A percentile compares a stretch with the other conserved stretches of the same genome.
Conservation (phyloP, 306 rosid species). For the Hippophae tibetana region DNA sequence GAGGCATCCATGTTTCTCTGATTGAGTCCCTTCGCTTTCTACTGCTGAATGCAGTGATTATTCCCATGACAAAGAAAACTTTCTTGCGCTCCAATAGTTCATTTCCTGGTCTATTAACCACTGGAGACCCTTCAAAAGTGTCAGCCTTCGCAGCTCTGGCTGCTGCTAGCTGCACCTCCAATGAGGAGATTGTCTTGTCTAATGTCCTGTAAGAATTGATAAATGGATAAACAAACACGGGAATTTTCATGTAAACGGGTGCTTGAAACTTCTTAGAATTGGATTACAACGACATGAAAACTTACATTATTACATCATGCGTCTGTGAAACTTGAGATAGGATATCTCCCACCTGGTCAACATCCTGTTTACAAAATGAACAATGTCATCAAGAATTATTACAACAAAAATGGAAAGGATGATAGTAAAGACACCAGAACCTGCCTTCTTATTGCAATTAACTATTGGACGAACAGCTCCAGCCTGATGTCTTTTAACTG, state of each 20-base stretch:
- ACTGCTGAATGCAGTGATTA: constrained; percentile 52
- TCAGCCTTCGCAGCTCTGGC: constrained; percentile 41
- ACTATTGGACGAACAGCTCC: constrained; percentile 21
- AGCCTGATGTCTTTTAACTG: constrained; percentile 22
- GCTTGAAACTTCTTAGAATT: neutral
- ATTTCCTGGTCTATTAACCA: constrained; percentile 16
- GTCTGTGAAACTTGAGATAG: constrained; percentile 46
- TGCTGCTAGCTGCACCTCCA: constrained; percentile 55
- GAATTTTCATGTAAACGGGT: neutral
- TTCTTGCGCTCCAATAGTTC: constrained; percentile 31
- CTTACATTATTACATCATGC: constrained; percentile 45
- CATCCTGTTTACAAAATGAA: constrained; percentile 27
- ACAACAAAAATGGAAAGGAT: constrained; percentile 2
- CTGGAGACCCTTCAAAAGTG: constrained; percentile 32
- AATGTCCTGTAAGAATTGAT: constrained; percentile 28
- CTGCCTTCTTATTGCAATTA: constrained; percentile 43
- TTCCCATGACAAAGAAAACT: constrained; percentile 60
- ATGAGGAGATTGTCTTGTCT: constrained; percentile 46
- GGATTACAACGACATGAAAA: neutral
- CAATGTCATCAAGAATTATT: constrained; percentile 5
- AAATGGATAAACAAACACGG: too few relatives aligned
- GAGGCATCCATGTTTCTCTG: constrained; percentile 61
- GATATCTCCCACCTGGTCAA: constrained; percentile 32
- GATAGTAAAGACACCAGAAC: constrained; percentile 5
- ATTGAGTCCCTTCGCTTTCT: constrained; percentile 55